Conservation (phyloP, 192 early-diverging fungal species). For the Lunasporangiospora selenospora region DNA sequence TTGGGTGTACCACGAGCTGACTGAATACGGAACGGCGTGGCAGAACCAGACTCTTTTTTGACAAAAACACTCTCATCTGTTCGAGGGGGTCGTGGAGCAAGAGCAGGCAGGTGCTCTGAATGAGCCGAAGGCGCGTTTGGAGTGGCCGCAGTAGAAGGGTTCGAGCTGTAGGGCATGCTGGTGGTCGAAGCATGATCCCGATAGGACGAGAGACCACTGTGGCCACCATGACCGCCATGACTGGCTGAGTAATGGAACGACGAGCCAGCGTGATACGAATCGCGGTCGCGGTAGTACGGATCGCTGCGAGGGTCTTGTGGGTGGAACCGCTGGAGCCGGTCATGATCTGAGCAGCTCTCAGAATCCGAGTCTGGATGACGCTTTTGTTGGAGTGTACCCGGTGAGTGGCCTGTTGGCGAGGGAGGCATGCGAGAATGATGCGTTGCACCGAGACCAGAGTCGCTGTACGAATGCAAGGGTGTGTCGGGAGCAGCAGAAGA, state of each 20-base stretch:
- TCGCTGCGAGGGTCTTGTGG: background rate
- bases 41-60: background rate
- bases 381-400: constrained; percentile 7
- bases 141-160: background rate
- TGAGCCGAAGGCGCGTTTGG: constrained; percentile 1
- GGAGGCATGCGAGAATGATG: constrained; percentile 1
- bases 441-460: background rate
- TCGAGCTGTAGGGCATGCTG: background rate
- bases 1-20: constrained; percentile 42
- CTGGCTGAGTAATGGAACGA: background rate
- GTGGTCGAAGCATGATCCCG: background rate
- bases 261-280: background rate
- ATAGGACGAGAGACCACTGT: background rate
- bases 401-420: constrained; percentile 5
- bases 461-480: background rate
- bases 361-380: constrained; percentile 23
- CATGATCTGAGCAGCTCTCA: constrained; percentile 16
- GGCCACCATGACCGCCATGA: background rate
- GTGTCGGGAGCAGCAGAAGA: background rate
- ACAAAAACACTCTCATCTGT: constrained; percentile 1
- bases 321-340: constrained; percentile 1
- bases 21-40: constrained; percentile 26
- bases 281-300: constrained; percentile 1
- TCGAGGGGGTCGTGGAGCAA: constrained; percentile 15
- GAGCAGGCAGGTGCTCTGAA: constrained; percentile 5